Conservation (phyloP, 257 asterid species). For the Capsicum pubescens region DNA sequence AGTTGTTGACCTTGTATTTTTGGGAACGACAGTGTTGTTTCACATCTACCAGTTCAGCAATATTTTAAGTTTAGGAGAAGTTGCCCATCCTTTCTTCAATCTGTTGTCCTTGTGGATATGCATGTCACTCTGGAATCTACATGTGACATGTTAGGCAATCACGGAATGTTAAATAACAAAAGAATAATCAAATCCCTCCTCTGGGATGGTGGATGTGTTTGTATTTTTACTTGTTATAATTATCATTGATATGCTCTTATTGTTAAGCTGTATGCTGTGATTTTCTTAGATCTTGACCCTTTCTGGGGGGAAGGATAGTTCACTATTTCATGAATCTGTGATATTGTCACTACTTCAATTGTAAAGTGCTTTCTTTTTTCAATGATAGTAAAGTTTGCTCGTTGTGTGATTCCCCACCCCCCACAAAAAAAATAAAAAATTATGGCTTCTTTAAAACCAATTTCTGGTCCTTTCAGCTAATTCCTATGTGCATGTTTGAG, state of each 20-base stretch:
- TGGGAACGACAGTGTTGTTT: not conserved
- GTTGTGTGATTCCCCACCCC: not conserved
- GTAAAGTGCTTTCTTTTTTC: not conserved
- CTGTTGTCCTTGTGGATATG: not conserved
- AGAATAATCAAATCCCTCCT: not conserved
- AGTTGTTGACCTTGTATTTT: not conserved
- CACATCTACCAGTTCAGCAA: not conserved
- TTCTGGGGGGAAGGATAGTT: no score
- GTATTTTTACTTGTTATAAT: not conserved
- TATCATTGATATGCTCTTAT: not conserved
- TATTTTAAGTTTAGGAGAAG: not conserved
- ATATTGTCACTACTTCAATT: not conserved
- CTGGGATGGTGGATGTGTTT: not conserved
- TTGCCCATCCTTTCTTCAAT: not conserved
- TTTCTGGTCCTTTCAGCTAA: not conserved
- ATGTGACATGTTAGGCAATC: not conserved
- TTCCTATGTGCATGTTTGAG: not conserved
- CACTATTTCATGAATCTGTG: not conserved
- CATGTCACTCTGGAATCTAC: not conserved
- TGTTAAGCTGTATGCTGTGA: not conserved
- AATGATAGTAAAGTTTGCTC: not conserved
- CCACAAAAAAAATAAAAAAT: no score
- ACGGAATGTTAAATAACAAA: not conserved
- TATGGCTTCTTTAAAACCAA: not conserved
- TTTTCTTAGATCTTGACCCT: no score